phyloP scores from a whole-genome alignment of 805 yeast species.

The Saccharomycopsis guyanensis region DNA sequence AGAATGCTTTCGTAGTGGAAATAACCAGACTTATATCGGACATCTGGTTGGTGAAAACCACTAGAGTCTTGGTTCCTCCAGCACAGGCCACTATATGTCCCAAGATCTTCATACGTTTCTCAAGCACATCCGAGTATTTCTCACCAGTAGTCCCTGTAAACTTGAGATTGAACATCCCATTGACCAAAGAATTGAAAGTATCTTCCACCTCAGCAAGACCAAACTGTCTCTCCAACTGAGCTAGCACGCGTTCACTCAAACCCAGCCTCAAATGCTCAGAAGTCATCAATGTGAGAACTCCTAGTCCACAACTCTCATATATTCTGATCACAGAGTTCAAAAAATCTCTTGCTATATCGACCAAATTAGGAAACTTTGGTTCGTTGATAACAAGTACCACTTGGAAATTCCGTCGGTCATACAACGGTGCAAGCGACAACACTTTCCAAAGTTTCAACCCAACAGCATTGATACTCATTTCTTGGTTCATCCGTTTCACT shows the following conservation, averaged over 20 bases:
- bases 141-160: constrained; percentile 2
- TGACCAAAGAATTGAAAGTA: constrained; percentile 1
- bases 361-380: constrained; percentile 23
- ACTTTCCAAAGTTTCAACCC: constrained; percentile 49
- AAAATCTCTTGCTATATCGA: constrained; percentile 30
- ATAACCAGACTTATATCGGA: constrained; percentile 37
- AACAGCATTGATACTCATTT: constrained; percentile 38
- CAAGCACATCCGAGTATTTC: constrained; percentile 28
- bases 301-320: constrained; percentile 44
- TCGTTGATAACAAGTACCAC: constrained; percentile 37
- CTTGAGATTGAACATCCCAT: constrained; percentile 12
- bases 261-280: not conserved
- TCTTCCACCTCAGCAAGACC: not conserved
- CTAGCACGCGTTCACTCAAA: not conserved
- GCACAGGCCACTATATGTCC: constrained; percentile 16
- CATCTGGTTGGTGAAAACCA: constrained; percentile 43
- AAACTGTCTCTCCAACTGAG: not conserved
- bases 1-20: constrained; percentile 38
- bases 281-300: constrained; percentile 26
- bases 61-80: constrained; percentile 38
- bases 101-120: constrained; percentile 11
- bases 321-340: constrained; percentile 34
- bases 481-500: constrained; percentile 32
- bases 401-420: constrained; percentile 43
- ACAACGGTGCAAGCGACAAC: constrained; percentile 48